phyloP scores from a whole-genome alignment of 164 flowering plant genomes.

The Magnolia changhungtana region DNA sequence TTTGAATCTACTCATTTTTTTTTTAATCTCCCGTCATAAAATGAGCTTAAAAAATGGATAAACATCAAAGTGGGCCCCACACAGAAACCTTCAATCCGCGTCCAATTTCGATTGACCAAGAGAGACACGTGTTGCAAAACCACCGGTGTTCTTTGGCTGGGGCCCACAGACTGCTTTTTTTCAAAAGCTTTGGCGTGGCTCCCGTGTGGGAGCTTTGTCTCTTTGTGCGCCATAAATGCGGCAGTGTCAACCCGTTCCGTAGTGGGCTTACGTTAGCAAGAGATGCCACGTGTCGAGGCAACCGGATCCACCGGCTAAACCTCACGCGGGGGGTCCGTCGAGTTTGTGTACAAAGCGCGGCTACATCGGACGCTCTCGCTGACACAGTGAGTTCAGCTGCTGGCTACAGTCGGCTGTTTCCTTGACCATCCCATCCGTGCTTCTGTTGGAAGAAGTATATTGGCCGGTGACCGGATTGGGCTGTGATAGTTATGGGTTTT shows the following conservation, averaged over 20 bases:
- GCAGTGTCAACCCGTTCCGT: slow-evolving; percentile 14
- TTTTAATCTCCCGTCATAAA: too few relatives aligned
- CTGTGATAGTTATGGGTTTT: too few relatives aligned
- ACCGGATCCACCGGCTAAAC: too few relatives aligned
- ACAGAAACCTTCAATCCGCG: too few relatives aligned
- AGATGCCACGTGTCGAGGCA: slow-evolving; percentile 22
- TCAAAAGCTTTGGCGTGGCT: slow-evolving; percentile 29
- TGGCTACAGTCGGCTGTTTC: too few relatives aligned
- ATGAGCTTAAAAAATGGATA: too few relatives aligned
- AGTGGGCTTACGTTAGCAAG: slow-evolving; percentile 13
- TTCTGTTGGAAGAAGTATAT: too few relatives aligned
- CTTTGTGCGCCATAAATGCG: slow-evolving; percentile 10
- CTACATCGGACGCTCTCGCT: neutral
- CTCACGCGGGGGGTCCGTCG: neutral
- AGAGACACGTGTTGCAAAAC: slow-evolving; percentile 19
- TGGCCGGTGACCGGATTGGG: too few relatives aligned
- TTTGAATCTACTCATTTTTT: too few relatives aligned
- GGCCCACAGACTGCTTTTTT: slow-evolving; percentile 22
- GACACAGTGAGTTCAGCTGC: too few relatives aligned
- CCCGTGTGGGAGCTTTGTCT: slow-evolving; percentile 26
- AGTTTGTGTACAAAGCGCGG: neutral
- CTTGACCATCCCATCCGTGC: too few relatives aligned
- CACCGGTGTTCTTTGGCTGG: slow-evolving; percentile 13
- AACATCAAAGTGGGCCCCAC: too few relatives aligned
- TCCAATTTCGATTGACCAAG: neutral